Base-by-base conservation (phyloP, 106 monocot genomes). In the Apostasia shenzhenica region DNA sequence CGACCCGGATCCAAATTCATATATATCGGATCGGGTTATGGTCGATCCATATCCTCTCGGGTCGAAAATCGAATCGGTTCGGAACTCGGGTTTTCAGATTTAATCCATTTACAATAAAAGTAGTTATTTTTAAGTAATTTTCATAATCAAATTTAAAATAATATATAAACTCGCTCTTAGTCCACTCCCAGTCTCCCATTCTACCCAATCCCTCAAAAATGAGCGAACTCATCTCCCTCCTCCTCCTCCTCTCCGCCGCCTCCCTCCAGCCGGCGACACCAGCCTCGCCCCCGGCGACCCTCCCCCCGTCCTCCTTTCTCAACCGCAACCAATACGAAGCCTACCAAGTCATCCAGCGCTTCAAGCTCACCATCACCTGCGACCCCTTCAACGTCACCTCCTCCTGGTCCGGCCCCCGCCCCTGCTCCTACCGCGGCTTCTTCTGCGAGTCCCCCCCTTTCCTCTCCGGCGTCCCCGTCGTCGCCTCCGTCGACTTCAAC, bases 351-450 rank as follows among this genome's bases (percentile, higher is more conserved):
- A 81, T 81, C 78, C 81, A 78, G 41, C 55, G 59, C 1, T 81
- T 81, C 81, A 81, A 72, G 67, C 45, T 13, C 11, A 85, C 81
- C 45, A 81, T 85, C 75, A 81, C 85, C 50, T 59, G 72, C 58
- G 85, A 85, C 54, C 85, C 85, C 5, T 3, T 40, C 0, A 44
- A 48, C 8, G 56, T 68, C 7, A 81, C 81, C n/a, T 5, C 0
- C 6, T 59, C 67, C 13, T 85, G 85, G 81, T 42, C 2, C 9
- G 81, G 75, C 55, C 9, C 12, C 47, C 11, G 14, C 8, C 62
- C 63, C 9, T 81, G 78, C 78, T 62, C 48, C 14, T 85, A 81
- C 78, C 58, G 0, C 3, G 78, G 85, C 26, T 85, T 85, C 81
- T 55, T 6, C 63, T 78, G 81, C 74, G 80, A 67, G 0, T 3